phyloP scores from a whole-genome alignment of 2,329 filamentous ascomycete genomes.

The Cordyceps militaris region DNA sequence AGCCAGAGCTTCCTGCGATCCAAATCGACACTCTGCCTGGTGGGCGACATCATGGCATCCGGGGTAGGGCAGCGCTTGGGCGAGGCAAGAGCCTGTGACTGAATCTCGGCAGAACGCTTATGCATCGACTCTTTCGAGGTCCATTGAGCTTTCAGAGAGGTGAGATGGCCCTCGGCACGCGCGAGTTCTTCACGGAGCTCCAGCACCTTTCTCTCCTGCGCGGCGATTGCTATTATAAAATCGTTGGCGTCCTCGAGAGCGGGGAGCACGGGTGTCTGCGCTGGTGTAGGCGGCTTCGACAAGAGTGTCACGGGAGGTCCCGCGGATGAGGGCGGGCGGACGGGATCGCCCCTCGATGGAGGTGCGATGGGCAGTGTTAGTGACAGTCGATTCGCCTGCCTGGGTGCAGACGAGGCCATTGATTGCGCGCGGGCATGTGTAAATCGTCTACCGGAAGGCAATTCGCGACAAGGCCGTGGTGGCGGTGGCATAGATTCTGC shows the following conservation, averaged over 20 bases:
- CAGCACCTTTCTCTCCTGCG: constrained; percentile 83
- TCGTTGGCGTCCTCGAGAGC: constrained; percentile 51
- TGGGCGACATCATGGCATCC: constrained; percentile 26
- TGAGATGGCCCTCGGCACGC: constrained; percentile 71
- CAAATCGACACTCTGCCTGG: constrained; percentile 50
- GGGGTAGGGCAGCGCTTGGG: constrained; percentile 17
- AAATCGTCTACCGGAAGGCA: constrained; percentile 21
- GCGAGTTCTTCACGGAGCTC: constrained; percentile 86
- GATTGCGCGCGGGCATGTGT: constrained; percentile 36
- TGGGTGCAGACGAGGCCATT: constrained; percentile 41
- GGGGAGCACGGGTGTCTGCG: constrained; percentile 34
- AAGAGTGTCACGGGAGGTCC: constrained; percentile 16
- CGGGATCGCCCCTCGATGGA: constrained; percentile 41
- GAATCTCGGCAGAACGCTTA: constrained; percentile 61
- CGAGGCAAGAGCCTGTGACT: constrained; percentile 42
- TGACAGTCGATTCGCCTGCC: constrained; percentile 52
- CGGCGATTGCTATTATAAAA: constrained; percentile 83
- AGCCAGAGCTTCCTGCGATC: constrained; percentile 67
- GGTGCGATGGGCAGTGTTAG: constrained; percentile 55
- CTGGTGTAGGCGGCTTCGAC: constrained; percentile 45
- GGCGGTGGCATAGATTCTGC: constrained; percentile 28
- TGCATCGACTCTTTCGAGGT: constrained; percentile 67
- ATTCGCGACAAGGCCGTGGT: constrained; percentile 32
- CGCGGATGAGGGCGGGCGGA: constrained; percentile 41
- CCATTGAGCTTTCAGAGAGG: constrained; percentile 76